Base-by-base conservation (phyloP, 805 yeast species). In the Saccharomyces paradoxus region DNA sequence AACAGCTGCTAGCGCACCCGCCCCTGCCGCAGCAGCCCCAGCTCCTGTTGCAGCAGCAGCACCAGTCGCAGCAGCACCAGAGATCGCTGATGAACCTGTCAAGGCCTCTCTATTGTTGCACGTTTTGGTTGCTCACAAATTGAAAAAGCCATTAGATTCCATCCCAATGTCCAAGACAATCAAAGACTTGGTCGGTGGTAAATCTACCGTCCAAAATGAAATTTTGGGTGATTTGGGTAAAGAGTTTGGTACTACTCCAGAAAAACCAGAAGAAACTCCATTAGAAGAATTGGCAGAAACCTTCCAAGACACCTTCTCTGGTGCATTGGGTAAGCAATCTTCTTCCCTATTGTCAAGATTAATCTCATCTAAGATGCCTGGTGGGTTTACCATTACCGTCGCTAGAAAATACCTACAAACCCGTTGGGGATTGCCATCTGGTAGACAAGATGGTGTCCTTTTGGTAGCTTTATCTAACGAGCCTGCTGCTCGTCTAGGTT, bases 251-350 rank as follows among this genome's bases (percentile, higher is more conserved):
- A 75, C 94, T 48, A 91, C 97, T 50, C 99, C 99, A 47, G 99
- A 94, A 75, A 94, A 94, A 75, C 97, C 99, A 58, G 99, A 94
- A 76, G 99, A 94, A 69, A 87, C 96, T 47, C 99, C 99, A 58
- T 80, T 94, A 64, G 87, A 83, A 68, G 99, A 94, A 74, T 83
- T 94, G 71, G 97, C 98, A 50, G 98, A 89, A 69, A 84, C 82
- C 65, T 89, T 94, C 82, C 97, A 92, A 77, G 96, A 89, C 60
- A 77, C 91, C 28, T 94, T 89, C 78, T 70, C 76, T 61, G 98
- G 98, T 63, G 80, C 83, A 60, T 81, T 94, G 62, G 99, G 99
- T 71, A 94, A 94, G 73, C 96, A 91, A 67, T 86, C 98, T 1
- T 75, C 90, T 41, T 86, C 97, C 29, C 80, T 94, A 66, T 78